Evolutionary conservation across 352 stramenopile genomes (phyloP).

Genomic region (Globisporangium alternatum): DNA sequence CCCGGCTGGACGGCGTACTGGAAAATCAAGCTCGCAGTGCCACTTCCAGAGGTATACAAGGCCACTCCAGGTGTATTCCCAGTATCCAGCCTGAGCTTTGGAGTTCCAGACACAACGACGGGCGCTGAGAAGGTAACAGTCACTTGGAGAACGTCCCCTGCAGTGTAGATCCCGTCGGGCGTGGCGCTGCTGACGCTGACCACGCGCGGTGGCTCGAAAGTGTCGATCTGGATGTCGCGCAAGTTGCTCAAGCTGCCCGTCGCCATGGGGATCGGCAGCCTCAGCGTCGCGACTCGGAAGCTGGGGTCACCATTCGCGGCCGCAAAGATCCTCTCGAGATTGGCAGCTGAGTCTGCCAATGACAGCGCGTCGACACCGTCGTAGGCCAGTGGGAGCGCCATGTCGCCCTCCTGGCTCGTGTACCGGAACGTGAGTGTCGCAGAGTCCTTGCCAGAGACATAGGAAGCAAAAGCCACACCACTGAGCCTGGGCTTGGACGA

Average conservation of each 20-base stretch:
- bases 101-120: slow-evolving; percentile 42
- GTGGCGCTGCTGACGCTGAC: slow-evolving; percentile 42
- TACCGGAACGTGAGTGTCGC: slow-evolving; percentile 40
- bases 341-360: slow-evolving; percentile 2
- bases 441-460: slow-evolving; percentile 38
- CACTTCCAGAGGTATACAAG: slow-evolving; percentile 41
- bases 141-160: slow-evolving; percentile 42
- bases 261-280: slow-evolving; percentile 34
- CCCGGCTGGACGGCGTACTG: slow-evolving; percentile 46
- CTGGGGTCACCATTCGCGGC: slow-evolving; percentile 15
- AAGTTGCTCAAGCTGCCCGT: slow-evolving; percentile 61
- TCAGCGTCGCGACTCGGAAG: slow-evolving; percentile 36
- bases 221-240: slow-evolving; percentile 67
- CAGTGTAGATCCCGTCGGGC: slow-evolving; percentile 56
- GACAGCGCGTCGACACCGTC: slow-evolving; percentile 50
- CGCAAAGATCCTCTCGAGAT: slow-evolving; percentile 22
- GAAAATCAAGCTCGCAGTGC: slow-evolving; percentile 40
- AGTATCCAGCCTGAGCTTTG: slow-evolving; percentile 37
- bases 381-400: slow-evolving; percentile 58
- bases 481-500: not conserved
- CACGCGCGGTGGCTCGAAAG: slow-evolving; percentile 46
- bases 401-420: slow-evolving; percentile 35
- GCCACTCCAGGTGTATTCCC: slow-evolving; percentile 25
- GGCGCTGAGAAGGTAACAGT: slow-evolving; percentile 48
- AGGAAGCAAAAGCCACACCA: slow-evolving; percentile 24